phyloP scores from a whole-genome alignment of 345 rosid genomes.

The Citrus australasica region DNA sequence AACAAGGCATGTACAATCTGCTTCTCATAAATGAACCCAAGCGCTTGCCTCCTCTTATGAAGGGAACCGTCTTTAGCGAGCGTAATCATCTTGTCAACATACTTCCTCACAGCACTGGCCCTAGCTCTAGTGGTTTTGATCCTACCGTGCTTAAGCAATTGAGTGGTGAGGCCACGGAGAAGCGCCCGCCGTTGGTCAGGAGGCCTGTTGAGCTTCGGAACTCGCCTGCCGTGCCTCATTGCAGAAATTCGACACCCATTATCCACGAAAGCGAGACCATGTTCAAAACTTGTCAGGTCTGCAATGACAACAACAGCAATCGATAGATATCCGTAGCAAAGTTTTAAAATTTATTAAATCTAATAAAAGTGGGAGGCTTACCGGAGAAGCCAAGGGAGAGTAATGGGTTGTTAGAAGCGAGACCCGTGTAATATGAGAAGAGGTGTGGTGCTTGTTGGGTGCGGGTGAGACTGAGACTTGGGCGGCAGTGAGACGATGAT shows the following conservation, averaged over 20 bases:
- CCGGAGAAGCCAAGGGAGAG: slow-evolving; percentile 53
- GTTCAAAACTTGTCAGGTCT: slow-evolving; percentile 47
- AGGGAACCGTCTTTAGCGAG: slow-evolving; percentile 85
- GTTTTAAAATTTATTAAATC: not conserved
- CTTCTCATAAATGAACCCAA: slow-evolving; percentile 85
- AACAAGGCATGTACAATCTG: slow-evolving; percentile 90
- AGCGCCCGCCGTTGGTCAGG: slow-evolving; percentile 88
- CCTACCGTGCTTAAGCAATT: slow-evolving; percentile 84
- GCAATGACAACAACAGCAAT: slow-evolving; percentile 6
- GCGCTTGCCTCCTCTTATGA: slow-evolving; percentile 87
- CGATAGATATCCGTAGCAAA: not conserved
- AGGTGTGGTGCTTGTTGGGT: slow-evolving; percentile 17
- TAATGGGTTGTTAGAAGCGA: slow-evolving; percentile 45
- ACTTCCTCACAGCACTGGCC: slow-evolving; percentile 87
- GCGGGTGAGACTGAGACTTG: slow-evolving; percentile 6
- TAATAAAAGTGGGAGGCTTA: slow-evolving; percentile 6
- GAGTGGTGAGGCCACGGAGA: slow-evolving; percentile 85
- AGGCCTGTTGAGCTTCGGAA: slow-evolving; percentile 90
- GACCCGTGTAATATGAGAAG: slow-evolving; percentile 15
- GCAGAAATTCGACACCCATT: slow-evolving; percentile 65
- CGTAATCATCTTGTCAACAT: slow-evolving; percentile 89
- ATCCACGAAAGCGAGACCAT: slow-evolving; percentile 38
- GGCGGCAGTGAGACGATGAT: slow-evolving; percentile 23
- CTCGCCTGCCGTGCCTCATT: slow-evolving; percentile 83
- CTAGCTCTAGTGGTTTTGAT: slow-evolving; percentile 88